These are phyloP conservation scores for Tritrichomonas musculus DNA, from an alignment of 208 protist species.

Conservation along the genomic window DNA sequence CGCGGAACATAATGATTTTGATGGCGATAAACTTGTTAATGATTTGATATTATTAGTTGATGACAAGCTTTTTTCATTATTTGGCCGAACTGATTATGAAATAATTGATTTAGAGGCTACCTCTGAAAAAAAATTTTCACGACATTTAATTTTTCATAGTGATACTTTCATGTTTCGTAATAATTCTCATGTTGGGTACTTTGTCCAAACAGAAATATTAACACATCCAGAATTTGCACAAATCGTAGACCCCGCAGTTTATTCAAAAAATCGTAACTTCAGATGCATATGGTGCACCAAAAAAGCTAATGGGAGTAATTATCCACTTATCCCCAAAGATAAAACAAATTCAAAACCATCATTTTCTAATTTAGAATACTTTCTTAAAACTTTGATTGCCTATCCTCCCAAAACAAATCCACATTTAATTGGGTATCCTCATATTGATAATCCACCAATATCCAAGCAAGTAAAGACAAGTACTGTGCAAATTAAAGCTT, in stretches of 20 bases:
- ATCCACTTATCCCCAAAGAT: neutral
- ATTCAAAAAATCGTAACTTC: neutral
- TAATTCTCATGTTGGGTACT: neutral
- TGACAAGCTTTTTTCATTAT: neutral
- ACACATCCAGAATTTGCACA: neutral
- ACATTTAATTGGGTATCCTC: neutral
- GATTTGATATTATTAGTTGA: neutral
- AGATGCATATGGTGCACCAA: constrained; percentile 7
- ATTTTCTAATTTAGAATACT: neutral
- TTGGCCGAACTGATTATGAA: neutral
- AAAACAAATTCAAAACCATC: neutral
- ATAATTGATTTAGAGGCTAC: neutral
- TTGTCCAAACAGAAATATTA: neutral
- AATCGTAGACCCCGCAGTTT: constrained; percentile 1
- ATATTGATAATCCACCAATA: neutral
- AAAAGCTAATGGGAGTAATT: neutral
- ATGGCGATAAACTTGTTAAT: neutral
- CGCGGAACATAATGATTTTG: neutral
- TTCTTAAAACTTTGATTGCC: neutral
- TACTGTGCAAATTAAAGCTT: too few relatives aligned
- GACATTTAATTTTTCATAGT: neutral
- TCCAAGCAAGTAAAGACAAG: neutral
- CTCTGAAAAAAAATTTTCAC: neutral
- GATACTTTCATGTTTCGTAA: neutral
- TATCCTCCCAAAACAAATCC: neutral